Percentiles rank a stretch among this genome's conserved stretches.
Evolutionary conservation across 805 yeast genomes (phyloP).

Genomic region (Metschnikowia dekortorum): DNA sequence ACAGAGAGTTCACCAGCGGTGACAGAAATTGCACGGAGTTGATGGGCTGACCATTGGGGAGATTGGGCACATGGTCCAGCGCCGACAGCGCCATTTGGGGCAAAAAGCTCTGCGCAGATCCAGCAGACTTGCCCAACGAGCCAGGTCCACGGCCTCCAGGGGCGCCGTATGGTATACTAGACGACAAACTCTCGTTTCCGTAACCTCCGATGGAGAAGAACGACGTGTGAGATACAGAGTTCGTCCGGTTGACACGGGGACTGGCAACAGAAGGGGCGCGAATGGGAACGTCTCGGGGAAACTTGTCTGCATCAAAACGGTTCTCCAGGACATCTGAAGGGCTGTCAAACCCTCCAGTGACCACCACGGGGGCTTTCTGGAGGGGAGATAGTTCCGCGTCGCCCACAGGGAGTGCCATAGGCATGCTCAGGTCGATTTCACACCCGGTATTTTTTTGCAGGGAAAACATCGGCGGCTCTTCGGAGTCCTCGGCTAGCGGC

Average conservation of each 20-base stretch:
- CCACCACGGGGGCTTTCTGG: conserved; percentile 16
- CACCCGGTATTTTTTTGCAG: not conserved
- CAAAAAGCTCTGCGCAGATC: conserved; percentile 6
- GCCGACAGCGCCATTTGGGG: conserved; percentile 12
- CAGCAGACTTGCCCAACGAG: conserved; percentile 9
- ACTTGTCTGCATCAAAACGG: conserved; percentile 5
- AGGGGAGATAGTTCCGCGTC: conserved; percentile 6
- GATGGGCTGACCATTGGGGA: conserved; percentile 55
- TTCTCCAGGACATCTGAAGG: conserved; percentile 6
- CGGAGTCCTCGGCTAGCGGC: not conserved
- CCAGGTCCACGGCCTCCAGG: conserved; percentile 52
- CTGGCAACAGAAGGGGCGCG: conserved; percentile 23
- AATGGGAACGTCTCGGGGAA: conserved; percentile 10
- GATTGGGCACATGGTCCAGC: conserved; percentile 41
- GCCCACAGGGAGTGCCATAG: not conserved
- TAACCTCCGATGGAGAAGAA: conserved; percentile 31
- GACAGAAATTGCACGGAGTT: conserved; percentile 65
- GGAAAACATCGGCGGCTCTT: conserved; percentile 1
- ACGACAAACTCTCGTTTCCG: conserved; percentile 44
- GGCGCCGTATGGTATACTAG: conserved; percentile 65
- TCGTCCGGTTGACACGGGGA: conserved; percentile 40
- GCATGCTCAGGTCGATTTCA: not conserved
- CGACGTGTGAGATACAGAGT: conserved; percentile 38
- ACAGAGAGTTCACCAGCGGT: conserved; percentile 54
- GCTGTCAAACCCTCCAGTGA: conserved; percentile 16